Evolutionary conservation across 2,329 filamentous ascomycete genomes (phyloP), one percentile per base, ranked within the genome.

Genomic region (Aureobasidium sp.): DNA sequence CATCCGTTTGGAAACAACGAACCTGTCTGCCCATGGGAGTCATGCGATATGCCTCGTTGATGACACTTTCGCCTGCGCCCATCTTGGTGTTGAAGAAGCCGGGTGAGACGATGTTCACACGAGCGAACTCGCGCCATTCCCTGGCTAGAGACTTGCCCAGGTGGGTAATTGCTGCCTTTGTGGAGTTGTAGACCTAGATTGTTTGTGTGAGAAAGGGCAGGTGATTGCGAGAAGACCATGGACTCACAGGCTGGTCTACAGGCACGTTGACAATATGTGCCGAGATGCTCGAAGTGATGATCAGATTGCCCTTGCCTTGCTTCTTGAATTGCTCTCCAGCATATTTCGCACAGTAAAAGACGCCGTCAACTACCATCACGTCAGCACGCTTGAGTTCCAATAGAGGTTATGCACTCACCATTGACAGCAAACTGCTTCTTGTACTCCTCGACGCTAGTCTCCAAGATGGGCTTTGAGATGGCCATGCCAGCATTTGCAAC

Each of bases 1-100:
- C 41, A 25, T 5, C 11, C 5, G 5, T 15, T 20, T 44, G 20
- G 11, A 25, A 44, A 12, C 22, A 2, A 44, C 41, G 22, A 5
- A 44, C 41, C 41, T 71, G 68, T 39, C 71, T 80, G 74, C 71
- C 80, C 17, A 82, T 67, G 1, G 75, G 74, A 0, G 80, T 74
- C 80, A 84, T 82, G 0, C 78, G 68, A 48, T 78, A 75, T 1
- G 75, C 78, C 68, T 83, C 80, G 20, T 82, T 77, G 8, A 78
- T 64, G 2, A 74, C 74, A 2, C 62, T 47, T 0, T 76, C 74
- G 17, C 76, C 71, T 0, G 80, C 80, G 0, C 80, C 79, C 75
- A 84, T 81, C 66, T 81, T 80, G 0, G 82, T 84, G 60, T 82
- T 76, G 66, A 84, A 81, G 70, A 81, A 84, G 0, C 80, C 80